These are phyloP conservation scores for Eucalyptus decipiens DNA, from an alignment of 345 rosid species.

Conservation along the genomic window DNA sequence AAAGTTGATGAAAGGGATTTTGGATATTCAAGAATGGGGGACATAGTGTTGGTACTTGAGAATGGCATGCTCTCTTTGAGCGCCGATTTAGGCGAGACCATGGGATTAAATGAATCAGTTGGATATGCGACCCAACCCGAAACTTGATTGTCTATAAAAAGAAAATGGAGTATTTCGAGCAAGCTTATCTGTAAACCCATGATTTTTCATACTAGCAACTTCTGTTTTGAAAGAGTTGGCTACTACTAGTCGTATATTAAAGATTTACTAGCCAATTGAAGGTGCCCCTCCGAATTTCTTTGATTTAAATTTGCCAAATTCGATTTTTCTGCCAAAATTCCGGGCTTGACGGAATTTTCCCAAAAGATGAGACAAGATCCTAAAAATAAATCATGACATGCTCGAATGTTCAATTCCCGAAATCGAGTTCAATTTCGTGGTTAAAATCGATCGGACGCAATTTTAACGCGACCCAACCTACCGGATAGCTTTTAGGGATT, in stretches of 20 bases:
- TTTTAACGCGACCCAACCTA: too few relatives aligned
- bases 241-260: neutral
- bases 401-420: too few relatives aligned
- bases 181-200: neutral
- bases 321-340: too few relatives aligned
- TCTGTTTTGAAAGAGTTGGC: neutral
- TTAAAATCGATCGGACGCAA: rapidly evolving
- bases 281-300: too few relatives aligned
- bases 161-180: neutral
- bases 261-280: neutral
- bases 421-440: too few relatives aligned
- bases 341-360: too few relatives aligned
- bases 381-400: too few relatives aligned
- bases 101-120: neutral
- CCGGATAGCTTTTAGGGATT: too few relatives aligned
- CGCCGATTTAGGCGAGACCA: neutral
- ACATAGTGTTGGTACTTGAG: neutral
- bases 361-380: too few relatives aligned
- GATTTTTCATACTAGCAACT: neutral
- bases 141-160: neutral
- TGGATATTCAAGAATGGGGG: neutral
- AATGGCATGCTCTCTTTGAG: neutral
- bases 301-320: too few relatives aligned
- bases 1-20: neutral
- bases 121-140: neutral